Conservation (phyloP, 2,329 filamentous ascomycete genomes). For the Cladobotryum protrusum region DNA sequence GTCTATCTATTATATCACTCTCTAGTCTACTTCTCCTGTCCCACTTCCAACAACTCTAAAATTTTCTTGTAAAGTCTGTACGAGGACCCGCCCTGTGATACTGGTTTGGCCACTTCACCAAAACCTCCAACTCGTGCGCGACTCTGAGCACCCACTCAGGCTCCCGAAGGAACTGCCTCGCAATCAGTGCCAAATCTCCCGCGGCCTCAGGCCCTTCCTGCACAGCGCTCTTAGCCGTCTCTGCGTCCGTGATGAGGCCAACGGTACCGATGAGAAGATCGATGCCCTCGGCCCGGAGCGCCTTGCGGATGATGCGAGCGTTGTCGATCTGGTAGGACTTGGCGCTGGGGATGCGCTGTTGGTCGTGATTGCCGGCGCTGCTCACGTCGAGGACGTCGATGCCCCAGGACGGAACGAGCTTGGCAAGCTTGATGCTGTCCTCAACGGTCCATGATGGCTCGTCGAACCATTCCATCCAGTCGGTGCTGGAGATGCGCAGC, state of each 20-base stretch:
- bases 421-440: conserved; percentile 60
- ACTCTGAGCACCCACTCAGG: conserved; percentile 69
- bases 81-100: conserved; percentile 34
- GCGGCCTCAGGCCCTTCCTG: conserved; percentile 35
- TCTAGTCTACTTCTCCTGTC: not conserved
- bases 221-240: conserved; percentile 55
- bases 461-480: conserved; percentile 50
- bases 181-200: conserved; percentile 68
- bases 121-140: conserved; percentile 65
- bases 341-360: conserved; percentile 53
- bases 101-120: conserved; percentile 68
- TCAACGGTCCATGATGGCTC: conserved; percentile 60
- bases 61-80: conserved; percentile 10
- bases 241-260: conserved; percentile 64
- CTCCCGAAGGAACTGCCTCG: conserved; percentile 73
- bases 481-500: conserved; percentile 54
- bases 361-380: conserved; percentile 62
- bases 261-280: conserved; percentile 65
- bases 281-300: conserved; percentile 43
- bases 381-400: conserved; percentile 82
- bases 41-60: not conserved
- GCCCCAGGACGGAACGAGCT: conserved; percentile 63
- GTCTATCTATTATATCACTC: not conserved
- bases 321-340: conserved; percentile 71
- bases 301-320: conserved; percentile 64